Evolutionary conservation across 2,329 filamentous ascomycete species (phyloP).

Genomic region (Colletotrichum sp.): DNA sequence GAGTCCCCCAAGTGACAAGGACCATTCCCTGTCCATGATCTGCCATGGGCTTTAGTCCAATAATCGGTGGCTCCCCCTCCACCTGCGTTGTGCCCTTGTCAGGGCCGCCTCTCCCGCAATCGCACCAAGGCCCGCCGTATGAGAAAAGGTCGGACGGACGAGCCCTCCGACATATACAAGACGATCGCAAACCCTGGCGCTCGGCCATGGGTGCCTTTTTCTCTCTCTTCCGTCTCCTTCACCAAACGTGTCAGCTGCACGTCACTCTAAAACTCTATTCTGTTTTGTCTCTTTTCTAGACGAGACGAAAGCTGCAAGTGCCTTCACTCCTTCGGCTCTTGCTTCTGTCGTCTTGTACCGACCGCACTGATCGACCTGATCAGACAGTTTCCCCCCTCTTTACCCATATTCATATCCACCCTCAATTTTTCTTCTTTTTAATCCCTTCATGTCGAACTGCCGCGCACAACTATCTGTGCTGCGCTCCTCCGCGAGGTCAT

Average conservation of each 20-base stretch:
- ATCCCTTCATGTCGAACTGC: slow-evolving; percentile 16
- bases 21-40: slow-evolving; percentile 13
- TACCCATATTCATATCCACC: slow-evolving; percentile 6
- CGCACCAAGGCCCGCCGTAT: not conserved
- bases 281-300: slow-evolving; percentile 12
- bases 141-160: not conserved
- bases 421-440: not conserved
- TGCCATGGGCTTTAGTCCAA: slow-evolving; percentile 12
- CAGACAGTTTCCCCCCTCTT: not conserved
- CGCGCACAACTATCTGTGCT: not conserved
- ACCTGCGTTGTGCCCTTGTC: not conserved
- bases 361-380: not conserved
- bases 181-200: slow-evolving; percentile 16
- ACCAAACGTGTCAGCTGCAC: slow-evolving; percentile 22
- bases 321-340: slow-evolving; percentile 13
- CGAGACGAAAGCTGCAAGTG: slow-evolving; percentile 12
- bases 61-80: not conserved
- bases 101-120: slow-evolving; percentile 14
- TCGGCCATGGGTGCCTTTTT: slow-evolving; percentile 4
- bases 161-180: slow-evolving; percentile 11
- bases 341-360: not conserved
- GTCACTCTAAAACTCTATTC: slow-evolving; percentile 20
- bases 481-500: slow-evolving; percentile 18
- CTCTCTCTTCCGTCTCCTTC: slow-evolving; percentile 10
- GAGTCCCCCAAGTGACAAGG: slow-evolving; percentile 2